Percentiles rank a stretch among this genome's conserved stretches.
phyloP scores from a whole-genome alignment of 441 rosid species.

The Pelargonium australe region DNA sequence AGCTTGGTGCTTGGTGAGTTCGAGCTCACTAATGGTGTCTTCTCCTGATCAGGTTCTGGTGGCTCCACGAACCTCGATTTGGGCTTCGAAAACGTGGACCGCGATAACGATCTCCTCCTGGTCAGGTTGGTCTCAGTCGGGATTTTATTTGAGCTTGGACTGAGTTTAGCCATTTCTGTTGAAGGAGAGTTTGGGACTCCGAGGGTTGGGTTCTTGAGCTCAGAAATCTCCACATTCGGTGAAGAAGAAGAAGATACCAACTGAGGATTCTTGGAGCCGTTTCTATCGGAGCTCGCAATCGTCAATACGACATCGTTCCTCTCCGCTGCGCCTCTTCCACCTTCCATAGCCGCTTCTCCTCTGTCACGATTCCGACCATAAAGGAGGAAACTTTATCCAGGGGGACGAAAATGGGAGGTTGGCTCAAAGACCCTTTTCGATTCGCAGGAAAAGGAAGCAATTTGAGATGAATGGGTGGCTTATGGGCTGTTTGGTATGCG shows the following conservation, averaged over 20 bases:
- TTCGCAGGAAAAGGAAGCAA: background rate
- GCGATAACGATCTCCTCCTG: constrained; percentile 38
- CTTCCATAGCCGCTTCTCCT: background rate
- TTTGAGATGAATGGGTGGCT: background rate
- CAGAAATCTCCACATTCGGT: background rate
- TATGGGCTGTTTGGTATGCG: too few relatives aligned
- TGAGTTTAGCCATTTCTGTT: background rate
- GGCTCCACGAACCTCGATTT: constrained; percentile 79
- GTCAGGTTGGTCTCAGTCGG: constrained; percentile 25
- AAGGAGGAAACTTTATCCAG: background rate
- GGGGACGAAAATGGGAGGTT: background rate
- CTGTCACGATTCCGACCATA: too few relatives aligned
- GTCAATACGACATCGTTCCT: background rate
- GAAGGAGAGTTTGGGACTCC: background rate
- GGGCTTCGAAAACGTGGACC: constrained; percentile 60
- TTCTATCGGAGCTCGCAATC: background rate
- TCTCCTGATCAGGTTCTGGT: constrained; percentile 28
- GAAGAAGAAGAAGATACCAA: background rate
- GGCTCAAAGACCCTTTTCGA: background rate
- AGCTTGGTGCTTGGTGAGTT: constrained; percentile 47
- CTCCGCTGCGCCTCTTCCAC: background rate
- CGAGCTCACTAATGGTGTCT: constrained; percentile 26
- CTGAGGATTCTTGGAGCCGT: background rate
- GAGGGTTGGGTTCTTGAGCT: background rate
- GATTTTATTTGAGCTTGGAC: constrained; percentile 26